Evolutionary conservation across 441 rosid genomes (phyloP).

Genomic region (Corymbia calophylla): DNA sequence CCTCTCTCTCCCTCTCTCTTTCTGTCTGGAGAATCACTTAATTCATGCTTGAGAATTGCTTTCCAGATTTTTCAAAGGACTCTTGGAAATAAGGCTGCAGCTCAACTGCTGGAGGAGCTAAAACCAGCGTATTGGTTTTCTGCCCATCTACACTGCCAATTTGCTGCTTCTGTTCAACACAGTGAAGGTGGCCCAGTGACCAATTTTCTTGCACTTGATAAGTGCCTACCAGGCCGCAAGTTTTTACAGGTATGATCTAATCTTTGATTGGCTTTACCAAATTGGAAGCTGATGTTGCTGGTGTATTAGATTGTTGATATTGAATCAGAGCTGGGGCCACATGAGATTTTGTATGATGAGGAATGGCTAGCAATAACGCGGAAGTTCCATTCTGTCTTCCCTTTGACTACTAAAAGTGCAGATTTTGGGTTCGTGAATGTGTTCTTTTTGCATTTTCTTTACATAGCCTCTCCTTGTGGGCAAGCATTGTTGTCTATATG

Average conservation of each 20-base stretch:
- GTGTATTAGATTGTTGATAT: slow-evolving; percentile 59
- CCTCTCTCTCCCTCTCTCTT: not conserved
- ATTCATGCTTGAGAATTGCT: not conserved
- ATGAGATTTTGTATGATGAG: slow-evolving; percentile 72
- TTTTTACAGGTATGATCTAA: slow-evolving; percentile 55
- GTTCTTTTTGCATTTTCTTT: not conserved
- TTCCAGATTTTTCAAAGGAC: slow-evolving; percentile 50
- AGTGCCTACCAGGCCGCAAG: slow-evolving; percentile 65
- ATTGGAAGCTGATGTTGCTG: slow-evolving; percentile 7
- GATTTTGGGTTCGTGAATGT: slow-evolving; percentile 41
- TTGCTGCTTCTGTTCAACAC: slow-evolving; percentile 82
- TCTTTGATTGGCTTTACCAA: slow-evolving; percentile 7
- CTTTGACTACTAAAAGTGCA: slow-evolving; percentile 36
- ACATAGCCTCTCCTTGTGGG: not conserved
- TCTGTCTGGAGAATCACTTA: not conserved
- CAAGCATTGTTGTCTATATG: not conserved
- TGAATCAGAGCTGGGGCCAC: slow-evolving; percentile 75
- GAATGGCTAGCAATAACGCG: slow-evolving; percentile 81
- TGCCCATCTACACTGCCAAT: slow-evolving; percentile 89
- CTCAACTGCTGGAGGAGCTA: slow-evolving; percentile 67
- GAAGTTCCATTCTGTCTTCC: slow-evolving; percentile 58
- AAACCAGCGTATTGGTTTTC: slow-evolving; percentile 88
- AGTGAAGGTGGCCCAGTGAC: slow-evolving; percentile 58
- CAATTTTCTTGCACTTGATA: slow-evolving; percentile 89
- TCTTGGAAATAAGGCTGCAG: slow-evolving; percentile 86